Conservation (phyloP, 2,329 filamentous ascomycete species). For the Rhinocladiella mackenziei region DNA sequence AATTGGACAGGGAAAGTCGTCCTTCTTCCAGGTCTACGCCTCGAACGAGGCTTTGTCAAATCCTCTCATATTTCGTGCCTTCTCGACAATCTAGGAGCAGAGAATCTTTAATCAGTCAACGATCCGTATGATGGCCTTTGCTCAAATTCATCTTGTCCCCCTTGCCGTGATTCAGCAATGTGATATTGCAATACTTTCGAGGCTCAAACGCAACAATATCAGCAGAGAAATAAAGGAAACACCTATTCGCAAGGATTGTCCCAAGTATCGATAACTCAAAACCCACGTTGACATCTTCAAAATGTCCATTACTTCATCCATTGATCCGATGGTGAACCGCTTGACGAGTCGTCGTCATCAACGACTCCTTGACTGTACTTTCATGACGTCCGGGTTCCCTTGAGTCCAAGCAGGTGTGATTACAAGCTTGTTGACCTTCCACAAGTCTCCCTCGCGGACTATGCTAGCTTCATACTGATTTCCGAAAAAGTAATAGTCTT, state of each 20-base stretch:
- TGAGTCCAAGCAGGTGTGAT: conserved; percentile 12
- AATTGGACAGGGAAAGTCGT: not conserved
- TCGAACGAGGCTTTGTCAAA: not conserved
- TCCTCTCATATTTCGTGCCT: no score
- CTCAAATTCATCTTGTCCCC: no score
- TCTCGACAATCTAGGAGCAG: no score
- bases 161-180: no score
- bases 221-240: no score
- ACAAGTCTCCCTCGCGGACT: conserved; percentile 10
- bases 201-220: no score
- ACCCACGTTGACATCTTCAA: not conserved
- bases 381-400: conserved; percentile 19
- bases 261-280: not conserved
- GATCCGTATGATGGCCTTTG: no score
- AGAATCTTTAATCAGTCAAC: no score
- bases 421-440: conserved; percentile 9
- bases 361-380: conserved; percentile 1
- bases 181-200: no score
- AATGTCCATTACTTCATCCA: not conserved
- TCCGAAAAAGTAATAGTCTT: conserved; percentile 13
- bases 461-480: conserved; percentile 12
- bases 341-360: not conserved
- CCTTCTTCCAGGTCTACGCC: not conserved
- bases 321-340: not conserved
- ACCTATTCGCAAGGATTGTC: no score